Evolutionary conservation across 2,329 filamentous ascomycete species (phyloP), one percentile per base, ranked within the genome.

Genomic region (Pseudogymnoascus verrucosus): DNA sequence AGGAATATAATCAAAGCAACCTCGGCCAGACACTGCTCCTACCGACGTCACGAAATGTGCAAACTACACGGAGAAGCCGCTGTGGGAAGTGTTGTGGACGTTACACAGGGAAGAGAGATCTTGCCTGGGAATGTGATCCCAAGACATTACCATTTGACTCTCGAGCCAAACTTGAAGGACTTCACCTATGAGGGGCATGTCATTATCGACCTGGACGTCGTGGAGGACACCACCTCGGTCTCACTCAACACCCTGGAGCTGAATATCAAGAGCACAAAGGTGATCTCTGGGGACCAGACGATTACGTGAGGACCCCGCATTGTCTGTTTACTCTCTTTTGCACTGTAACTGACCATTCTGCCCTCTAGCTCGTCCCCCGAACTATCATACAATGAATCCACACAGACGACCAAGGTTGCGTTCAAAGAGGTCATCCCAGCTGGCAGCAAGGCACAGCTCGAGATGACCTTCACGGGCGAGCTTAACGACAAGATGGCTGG

Each of bases 401-500:
- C 83, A 44, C 93, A 98, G 77, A 89, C 88, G 28, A 92, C 89
- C 66, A 96, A 87, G 71, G 83, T 97, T 74, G 85, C 85, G 69
- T 92, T 98, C 73, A 82, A 87, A 68, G 83, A 92, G 74, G 82
- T 81, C 57, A 80, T 98, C 66, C 76, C 85, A 21, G 89, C 89
- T 67, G 91, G 90, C 23, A 82, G 84, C 71, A 93, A 92, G 80
- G 90, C 89, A 19, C 87, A 88, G 77, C 78, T 96, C 66, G 87
- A 87, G 72, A 85, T 92, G 71, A 88, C 84, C 69, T 96, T 96
- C 77, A 87, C 84, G 8, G 92, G 92, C 42, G 83, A 81, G 47
- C 79, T 96, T 71, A 96, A 96, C 76, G 90, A 96, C 75, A 93
- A 95, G 78, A 96, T 98, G 91, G 93, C 93, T 60, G 93, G 93